Evolutionary conservation across 805 yeast species (phyloP), one percentile per base, ranked within the genome.

Genomic region (Ogataea parapolymorpha): DNA sequence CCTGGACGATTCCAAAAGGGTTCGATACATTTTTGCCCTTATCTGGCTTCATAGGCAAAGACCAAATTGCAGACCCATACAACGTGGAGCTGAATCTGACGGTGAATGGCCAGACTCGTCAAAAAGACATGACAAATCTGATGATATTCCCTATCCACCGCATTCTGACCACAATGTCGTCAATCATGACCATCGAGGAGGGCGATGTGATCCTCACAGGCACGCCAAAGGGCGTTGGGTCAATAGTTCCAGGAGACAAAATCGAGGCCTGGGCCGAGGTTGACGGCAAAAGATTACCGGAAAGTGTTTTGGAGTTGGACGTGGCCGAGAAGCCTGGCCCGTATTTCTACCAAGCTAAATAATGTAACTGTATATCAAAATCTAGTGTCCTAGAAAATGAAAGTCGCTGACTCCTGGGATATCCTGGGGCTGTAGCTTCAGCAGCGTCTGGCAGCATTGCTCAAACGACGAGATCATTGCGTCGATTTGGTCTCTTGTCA

Each of bases 221-320:
- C 13, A 93, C 99, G 1, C 99, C 99, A 33, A 87, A 89, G 62
- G 99, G 99, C 13, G 99, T 93, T n/a, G 96, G 98, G 7, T 67
- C 74, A 18, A 66, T 90, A 25, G 62, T 62, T 5, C 85, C 95
- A 0, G 98, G 97, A 8, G 98, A 93, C 59, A 57, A 61, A 18
- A 68, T 93, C 20, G 70, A 71, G 33, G 95, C 95, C 6, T 74
- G 76, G 49, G 63, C 88, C 47, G 64, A 61, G 22, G 74, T 72
- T 24, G 75, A 75, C 25, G 91, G 80, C 9, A 57, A 75, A 42
- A 70, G 70, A 8, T 58, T 91, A 20, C 77, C 72, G 24, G 77
- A 72, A 26, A 65, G 69, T 40, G 47, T 53, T 6, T 65, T 84
- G 39, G 70, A 72, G 13, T 63, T 80, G 23, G 70, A 66, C 26